Conservation (phyloP, 306 rosid genomes). For the Carpinus fangiana region DNA sequence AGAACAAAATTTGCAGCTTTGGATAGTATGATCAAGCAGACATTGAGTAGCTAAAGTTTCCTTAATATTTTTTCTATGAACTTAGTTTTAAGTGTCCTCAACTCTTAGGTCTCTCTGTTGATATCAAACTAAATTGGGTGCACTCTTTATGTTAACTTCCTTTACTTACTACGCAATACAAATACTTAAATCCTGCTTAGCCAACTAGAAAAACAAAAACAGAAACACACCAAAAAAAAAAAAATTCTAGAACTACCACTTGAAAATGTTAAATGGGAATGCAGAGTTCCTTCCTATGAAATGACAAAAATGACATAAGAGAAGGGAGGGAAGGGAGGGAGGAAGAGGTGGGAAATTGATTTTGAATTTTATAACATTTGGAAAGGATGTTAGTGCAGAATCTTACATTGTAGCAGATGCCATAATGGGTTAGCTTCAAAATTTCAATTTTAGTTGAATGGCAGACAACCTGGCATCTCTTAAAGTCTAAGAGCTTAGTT, state of each 20-base stretch:
- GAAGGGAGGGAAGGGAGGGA: too few relatives aligned
- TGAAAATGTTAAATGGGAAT: neutral
- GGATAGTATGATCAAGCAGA: neutral
- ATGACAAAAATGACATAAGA: neutral
- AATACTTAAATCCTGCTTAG: neutral
- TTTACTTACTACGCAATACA: neutral
- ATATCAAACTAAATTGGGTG: neutral
- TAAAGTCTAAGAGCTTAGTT: neutral
- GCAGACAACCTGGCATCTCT: constrained; percentile 6
- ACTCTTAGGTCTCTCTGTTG: neutral
- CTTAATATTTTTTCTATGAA: neutral
- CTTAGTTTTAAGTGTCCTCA: neutral
- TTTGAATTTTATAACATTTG: neutral
- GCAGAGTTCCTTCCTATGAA: neutral
- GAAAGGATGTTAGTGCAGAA: neutral
- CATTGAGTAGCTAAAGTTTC: neutral
- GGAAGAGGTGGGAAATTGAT: neutral
- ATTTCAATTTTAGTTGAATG: neutral
- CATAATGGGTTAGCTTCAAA: neutral
- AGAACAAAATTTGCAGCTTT: neutral
- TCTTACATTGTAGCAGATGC: neutral
- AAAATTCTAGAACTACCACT: neutral
- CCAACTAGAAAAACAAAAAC: neutral
- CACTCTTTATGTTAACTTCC: neutral
- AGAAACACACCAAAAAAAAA: too few relatives aligned